A percentile compares a stretch with the other conserved stretches of the same genome.
phyloP scores from a whole-genome alignment of 306 rosid genomes.

The Cicer judaicum region DNA sequence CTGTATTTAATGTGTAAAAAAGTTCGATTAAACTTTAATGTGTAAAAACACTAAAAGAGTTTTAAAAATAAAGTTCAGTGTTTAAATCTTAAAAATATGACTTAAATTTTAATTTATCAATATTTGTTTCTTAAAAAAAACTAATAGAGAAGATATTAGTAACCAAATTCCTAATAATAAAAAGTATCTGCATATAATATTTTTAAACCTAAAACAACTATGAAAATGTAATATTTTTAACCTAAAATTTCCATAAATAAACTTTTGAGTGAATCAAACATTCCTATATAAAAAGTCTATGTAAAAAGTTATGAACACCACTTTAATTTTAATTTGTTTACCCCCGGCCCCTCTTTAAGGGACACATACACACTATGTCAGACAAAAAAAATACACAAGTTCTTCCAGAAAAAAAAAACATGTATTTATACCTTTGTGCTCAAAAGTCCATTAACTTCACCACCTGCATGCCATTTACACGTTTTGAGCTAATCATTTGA shows the following conservation, averaged over 20 bases:
- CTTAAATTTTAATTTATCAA: background rate
- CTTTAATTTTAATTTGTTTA: background rate
- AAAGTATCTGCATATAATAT: too few species aligned
- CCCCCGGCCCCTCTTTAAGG: background rate
- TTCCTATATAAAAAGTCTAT: too few species aligned
- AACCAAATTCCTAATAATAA: too few species aligned
- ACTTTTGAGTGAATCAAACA: too few species aligned
- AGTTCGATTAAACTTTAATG: too few species aligned
- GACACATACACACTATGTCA: background rate
- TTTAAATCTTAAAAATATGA: background rate
- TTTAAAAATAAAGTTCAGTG: background rate
- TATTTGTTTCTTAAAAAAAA: background rate
- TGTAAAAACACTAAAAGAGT: background rate
- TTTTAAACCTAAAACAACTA: too few species aligned
- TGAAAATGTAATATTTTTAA: too few species aligned
- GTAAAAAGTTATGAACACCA: background rate
- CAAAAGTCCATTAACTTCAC: conserved; percentile 6
- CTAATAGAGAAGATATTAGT: too few species aligned
- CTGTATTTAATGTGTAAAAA: too few species aligned
- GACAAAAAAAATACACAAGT: background rate
- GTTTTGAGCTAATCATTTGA: background rate
- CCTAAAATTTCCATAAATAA: too few species aligned
- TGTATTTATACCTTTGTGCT: conserved; percentile 1
- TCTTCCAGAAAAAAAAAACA: too few species aligned
- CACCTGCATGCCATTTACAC: conserved; percentile 11